Evolutionary conservation across 2,329 filamentous ascomycete genomes (phyloP).

Genomic region (Neonectria ditissima): DNA sequence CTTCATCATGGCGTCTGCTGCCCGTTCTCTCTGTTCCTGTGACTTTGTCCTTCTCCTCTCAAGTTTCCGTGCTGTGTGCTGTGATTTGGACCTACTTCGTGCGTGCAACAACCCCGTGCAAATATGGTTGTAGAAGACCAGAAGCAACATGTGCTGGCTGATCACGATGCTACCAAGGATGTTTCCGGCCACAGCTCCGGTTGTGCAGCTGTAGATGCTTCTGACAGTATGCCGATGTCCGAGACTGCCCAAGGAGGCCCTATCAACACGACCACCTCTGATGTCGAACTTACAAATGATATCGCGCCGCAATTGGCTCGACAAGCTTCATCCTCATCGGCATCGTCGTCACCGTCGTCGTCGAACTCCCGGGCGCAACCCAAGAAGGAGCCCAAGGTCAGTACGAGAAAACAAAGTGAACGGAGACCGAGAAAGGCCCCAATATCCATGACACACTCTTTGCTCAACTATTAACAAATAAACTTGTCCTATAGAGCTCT

Average conservation of each 20-base stretch:
- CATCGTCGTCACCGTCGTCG: background rate
- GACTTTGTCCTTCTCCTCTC: background rate
- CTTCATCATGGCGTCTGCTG: conserved; percentile 11
- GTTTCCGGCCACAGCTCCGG: background rate
- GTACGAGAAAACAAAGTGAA: background rate
- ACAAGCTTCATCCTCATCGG: conserved; percentile 1
- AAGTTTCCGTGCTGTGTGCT: conserved; percentile 14
- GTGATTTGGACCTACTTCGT: background rate
- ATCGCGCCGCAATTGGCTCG: background rate
- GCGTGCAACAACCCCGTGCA: background rate
- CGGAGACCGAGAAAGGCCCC: background rate
- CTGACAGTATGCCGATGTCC: background rate
- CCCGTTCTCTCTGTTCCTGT: background rate
- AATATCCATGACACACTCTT: background rate
- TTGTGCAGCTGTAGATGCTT: background rate
- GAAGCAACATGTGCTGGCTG: conserved; percentile 9
- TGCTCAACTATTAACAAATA: conserved; percentile 19
- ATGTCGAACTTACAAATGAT: background rate
- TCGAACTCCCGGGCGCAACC: background rate
- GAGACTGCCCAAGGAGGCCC: conserved; percentile 5
- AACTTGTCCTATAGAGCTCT: conserved; percentile 26
- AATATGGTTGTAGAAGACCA: conserved; percentile 31
- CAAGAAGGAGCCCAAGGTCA: conserved; percentile 17
- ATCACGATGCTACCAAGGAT: conserved; percentile 4
- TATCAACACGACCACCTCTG: background rate